Evolutionary conservation across 179 eudicot species (phyloP), one percentile per base, ranked within the genome.

Genomic region (Pouteria campechiana): DNA sequence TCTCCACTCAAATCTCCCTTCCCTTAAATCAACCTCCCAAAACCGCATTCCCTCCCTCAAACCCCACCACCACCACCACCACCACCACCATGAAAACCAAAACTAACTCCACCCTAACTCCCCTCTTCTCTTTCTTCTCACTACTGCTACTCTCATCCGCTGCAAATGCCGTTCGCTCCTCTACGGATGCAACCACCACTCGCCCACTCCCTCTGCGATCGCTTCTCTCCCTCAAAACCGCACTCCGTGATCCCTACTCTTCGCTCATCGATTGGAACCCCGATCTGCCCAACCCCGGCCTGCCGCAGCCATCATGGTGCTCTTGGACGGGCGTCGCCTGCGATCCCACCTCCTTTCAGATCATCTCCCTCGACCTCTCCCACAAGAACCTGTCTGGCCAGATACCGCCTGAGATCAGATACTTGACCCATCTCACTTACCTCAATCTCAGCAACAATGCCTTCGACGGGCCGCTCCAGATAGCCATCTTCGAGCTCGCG

Each of bases 301-400:
- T 37, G 6, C 27, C 46, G 3, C 48, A 50, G 29, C 74, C 81
- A 39, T 42, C 50, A 37, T 69, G 76, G 93, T 90, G 98, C 38
- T 52, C 76, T 2, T 90, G 98, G 98, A 65, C 86, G 21, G 95
- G 98, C 2, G 44, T 90, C 49, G 55, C 58, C 46, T 90, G 98
- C 41, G 69, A 64, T 41, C 58, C 5, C 4, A 17, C 36, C 2
- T 45, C 72, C 14, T 40, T 24, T 36, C 67, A 58, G 11, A 55
- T 90, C 45, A 66, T 41, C 4, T 53, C 68, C 0, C 61, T 90
- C 9, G 81, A 90, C 55, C 69, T 90, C 55, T 79, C 95, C 0
- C 30, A 22, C 0, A 70, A 76, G 8, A 79, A 75, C 50, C 74
- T 90, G 24, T 81, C 98, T 2, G 98, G 98, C 20, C 28, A n/a